phyloP scores from a whole-genome alignment of 2,329 filamentous ascomycete genomes.

The Diaporthe citrichinensis region DNA sequence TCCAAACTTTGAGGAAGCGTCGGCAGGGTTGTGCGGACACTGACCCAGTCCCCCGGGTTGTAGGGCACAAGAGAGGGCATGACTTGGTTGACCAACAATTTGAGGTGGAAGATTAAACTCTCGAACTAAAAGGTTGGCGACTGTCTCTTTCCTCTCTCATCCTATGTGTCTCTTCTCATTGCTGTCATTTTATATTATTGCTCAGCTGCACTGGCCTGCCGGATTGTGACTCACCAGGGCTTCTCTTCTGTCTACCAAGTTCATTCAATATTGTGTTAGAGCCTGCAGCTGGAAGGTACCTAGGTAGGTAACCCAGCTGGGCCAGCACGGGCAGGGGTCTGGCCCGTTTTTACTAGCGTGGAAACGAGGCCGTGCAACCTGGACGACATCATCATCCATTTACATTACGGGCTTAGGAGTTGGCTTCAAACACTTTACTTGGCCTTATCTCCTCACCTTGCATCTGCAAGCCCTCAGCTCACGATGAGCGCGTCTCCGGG shows the following conservation, averaged over 20 bases:
- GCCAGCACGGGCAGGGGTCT: not conserved
- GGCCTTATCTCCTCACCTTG: not conserved
- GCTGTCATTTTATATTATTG: not conserved
- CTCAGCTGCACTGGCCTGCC: not conserved
- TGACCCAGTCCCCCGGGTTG: not conserved
- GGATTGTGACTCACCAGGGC: conserved; percentile 11
- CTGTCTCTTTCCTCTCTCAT: too few species aligned
- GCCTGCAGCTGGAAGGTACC: not conserved
- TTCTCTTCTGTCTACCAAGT: not conserved
- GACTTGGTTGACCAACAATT: not conserved
- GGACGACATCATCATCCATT: conserved; percentile 24
- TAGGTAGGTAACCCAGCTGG: not conserved
- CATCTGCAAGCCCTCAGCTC: not conserved
- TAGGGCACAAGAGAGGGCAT: conserved; percentile 3
- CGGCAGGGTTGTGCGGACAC: conserved; percentile 30
- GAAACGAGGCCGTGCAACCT: not conserved
- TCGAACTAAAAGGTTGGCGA: not conserved
- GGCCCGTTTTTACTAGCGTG: conserved; percentile 19
- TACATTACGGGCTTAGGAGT: not conserved
- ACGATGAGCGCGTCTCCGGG: conserved; percentile 37
- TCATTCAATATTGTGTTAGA: not conserved
- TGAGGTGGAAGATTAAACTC: not conserved
- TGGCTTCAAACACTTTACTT: not conserved
- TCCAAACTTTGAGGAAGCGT: not conserved
- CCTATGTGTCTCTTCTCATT: not conserved